Percentiles rank a stretch among this genome's conserved stretches.
phyloP scores from a whole-genome alignment of 495 filamentous ascomycete species.

The Daldinia vernicosa region DNA sequence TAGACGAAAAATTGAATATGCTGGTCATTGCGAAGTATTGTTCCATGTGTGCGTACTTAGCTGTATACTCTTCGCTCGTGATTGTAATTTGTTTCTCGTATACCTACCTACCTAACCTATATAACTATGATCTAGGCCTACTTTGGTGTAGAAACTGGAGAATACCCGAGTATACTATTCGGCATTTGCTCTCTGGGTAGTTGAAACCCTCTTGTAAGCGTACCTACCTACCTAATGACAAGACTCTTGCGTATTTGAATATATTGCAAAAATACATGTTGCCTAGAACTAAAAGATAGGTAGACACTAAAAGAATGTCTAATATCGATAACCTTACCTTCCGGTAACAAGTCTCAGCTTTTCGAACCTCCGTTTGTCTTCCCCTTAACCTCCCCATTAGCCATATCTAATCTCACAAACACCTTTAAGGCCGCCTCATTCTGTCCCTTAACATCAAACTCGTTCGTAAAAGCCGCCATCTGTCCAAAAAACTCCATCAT shows the following conservation, averaged over 20 bases:
- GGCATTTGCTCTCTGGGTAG: too few relatives aligned
- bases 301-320: background rate
- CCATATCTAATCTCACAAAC: constrained; percentile 8
- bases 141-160: too few relatives aligned
- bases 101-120: too few relatives aligned
- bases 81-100: too few relatives aligned
- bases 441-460: constrained; percentile 46
- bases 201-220: too few relatives aligned
- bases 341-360: background rate
- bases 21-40: constrained; percentile 19
- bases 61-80: too few relatives aligned
- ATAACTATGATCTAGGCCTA: background rate
- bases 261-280: background rate
- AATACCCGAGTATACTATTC: too few relatives aligned
- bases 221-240: too few relatives aligned
- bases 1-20: constrained; percentile 8
- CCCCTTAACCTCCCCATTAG: background rate
- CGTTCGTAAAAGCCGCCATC: constrained; percentile 47
- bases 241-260: background rate
- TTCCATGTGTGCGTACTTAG: too few relatives aligned
- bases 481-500: constrained; percentile 44
- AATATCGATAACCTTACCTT: background rate
- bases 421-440: constrained; percentile 42
- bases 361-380: background rate
- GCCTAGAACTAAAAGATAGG: background rate